phyloP scores from a whole-genome alignment of 2,329 filamentous ascomycete species.

The Talaromyces verruculosus region DNA sequence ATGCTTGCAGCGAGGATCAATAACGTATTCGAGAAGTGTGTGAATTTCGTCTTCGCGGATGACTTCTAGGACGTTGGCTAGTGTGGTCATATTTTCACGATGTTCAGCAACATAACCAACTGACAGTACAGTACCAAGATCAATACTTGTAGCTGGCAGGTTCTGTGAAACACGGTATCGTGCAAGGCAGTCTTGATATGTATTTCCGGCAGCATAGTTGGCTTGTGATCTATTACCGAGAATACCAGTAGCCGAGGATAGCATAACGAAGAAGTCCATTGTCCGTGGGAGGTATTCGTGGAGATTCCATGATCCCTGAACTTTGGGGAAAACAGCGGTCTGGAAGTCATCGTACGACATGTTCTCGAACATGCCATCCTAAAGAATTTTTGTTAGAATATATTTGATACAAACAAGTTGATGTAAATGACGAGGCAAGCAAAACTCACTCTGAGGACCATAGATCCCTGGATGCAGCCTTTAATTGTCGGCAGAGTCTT shows the following conservation, averaged over 20 bases:
- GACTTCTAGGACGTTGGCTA: conserved; percentile 18
- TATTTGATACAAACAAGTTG: not conserved
- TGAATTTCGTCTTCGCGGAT: conserved; percentile 26
- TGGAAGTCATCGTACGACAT: conserved; percentile 44
- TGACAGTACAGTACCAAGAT: conserved; percentile 36
- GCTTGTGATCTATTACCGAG: conserved; percentile 49
- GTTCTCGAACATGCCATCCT: conserved; percentile 39
- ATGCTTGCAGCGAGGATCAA: conserved; percentile 24
- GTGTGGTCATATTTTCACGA: conserved; percentile 16
- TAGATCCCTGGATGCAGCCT: conserved; percentile 36
- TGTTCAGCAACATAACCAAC: conserved; percentile 38
- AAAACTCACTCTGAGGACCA: conserved; percentile 28
- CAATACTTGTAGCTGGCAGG: conserved; percentile 28
- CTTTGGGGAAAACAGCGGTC: conserved; percentile 42
- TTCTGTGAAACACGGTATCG: conserved; percentile 29
- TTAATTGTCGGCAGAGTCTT: conserved; percentile 30
- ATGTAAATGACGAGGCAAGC: not conserved
- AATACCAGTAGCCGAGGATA: conserved; percentile 45
- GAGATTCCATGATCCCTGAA: conserved; percentile 40
- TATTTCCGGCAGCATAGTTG: conserved; percentile 45
- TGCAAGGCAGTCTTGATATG: conserved; percentile 42
- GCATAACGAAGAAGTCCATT: conserved; percentile 46
- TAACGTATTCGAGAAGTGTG: conserved; percentile 24
- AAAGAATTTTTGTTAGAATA: not conserved
- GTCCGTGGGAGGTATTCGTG: conserved; percentile 30